Evolutionary conservation across 2,329 filamentous ascomycete genomes (phyloP), one percentile per base, ranked within the genome.

Genomic region (Sclerotinia trifoliorum): DNA sequence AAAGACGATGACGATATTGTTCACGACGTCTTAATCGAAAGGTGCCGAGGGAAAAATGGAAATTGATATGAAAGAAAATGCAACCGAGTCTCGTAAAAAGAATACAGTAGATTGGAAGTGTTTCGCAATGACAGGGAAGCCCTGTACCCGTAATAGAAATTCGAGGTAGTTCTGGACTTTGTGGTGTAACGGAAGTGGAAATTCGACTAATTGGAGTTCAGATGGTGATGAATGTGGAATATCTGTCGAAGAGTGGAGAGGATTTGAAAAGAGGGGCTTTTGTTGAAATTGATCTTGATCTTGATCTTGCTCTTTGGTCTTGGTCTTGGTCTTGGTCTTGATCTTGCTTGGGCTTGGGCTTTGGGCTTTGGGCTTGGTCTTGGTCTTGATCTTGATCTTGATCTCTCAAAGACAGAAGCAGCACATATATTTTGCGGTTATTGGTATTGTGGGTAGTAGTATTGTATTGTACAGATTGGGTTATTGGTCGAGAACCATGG

Each of bases 131-230:
- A 62, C 58, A 62, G 58, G 58, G 58, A 35, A 39, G 6, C 58
- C 58, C 58, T 62, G 58, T 62, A 62, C 6, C 35, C 42, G 58
- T 32, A 48, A 46, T 35, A 49, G 29, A 39, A 10, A 32, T 35
- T 62, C 58, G 58, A 62, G 44, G 44, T 62, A 62, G 58, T 62
- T 62, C 58, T 62, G 58, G 58, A 62, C 58, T 62, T 44, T 49
- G 58, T 62, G 26, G 44, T 49, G 44, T 62, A 11, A 62, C 44
- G 44, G 58, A 62, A 62, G 44, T 49, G 44, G 58, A 62, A 58
- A 35, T 24, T 49, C 29, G 58, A 62, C 29, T 49, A 62, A 48
- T 49, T 24, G 44, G 58, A 62, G 44, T 62, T 62, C 21, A 49
- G 29, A 62, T 62, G 58, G 24, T 42, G 54, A n/a, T 62, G 58